Conservation (phyloP, 2,329 filamentous ascomycete species). For the Fusarium torreyae region DNA sequence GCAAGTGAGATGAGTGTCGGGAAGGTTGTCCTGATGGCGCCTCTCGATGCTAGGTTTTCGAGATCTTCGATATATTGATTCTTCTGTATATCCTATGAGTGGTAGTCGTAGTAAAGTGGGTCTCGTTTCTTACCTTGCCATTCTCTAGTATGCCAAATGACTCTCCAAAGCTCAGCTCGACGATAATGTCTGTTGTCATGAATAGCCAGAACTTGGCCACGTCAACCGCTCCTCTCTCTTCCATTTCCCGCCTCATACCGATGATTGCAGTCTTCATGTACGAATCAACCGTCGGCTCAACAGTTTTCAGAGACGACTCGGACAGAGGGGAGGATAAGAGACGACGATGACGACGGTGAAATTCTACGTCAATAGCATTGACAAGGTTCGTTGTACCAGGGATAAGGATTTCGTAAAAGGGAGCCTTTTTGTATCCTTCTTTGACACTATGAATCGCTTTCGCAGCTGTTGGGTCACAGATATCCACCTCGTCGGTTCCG, state of each 20-base stretch:
- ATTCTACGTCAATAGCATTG: not conserved
- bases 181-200: not conserved
- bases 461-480: not conserved
- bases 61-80: not conserved
- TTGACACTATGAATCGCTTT: not conserved
- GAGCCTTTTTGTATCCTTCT: not conserved
- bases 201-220: slow-evolving; percentile 5
- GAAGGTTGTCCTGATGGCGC: not conserved
- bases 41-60: not conserved
- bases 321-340: not conserved
- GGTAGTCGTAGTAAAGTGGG: not conserved
- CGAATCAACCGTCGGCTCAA: not conserved
- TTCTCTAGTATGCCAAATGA: not conserved
- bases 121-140: not conserved
- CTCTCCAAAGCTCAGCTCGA: not conserved
- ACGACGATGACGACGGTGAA: not conserved
- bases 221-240: not conserved
- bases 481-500: not conserved
- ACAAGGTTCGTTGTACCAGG: not conserved
- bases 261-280: not conserved
- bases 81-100: not conserved
- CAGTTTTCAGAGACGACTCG: not conserved
- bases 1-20: not conserved
- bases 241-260: not conserved
- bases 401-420: not conserved